Evolutionary conservation across 306 rosid species (phyloP), one percentile per base, ranked within the genome.

Genomic region (Prinsepia uniflora): DNA sequence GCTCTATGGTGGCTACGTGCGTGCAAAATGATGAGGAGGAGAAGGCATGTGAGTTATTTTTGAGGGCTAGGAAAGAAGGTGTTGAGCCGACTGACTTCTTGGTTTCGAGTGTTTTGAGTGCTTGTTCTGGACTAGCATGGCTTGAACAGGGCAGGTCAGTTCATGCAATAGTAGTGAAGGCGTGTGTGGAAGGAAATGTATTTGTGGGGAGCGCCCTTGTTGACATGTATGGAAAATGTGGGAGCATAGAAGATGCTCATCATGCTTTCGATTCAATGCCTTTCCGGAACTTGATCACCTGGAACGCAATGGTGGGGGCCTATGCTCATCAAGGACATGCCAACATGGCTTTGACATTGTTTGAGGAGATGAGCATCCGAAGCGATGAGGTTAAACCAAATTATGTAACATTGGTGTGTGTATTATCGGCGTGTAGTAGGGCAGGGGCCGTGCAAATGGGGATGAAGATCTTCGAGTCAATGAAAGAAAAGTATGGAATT

Each of bases 191-290:
- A n/a, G 85, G 77, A 46, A 88, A 88, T 72, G 70, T 92, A 52
- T 90, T 90, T 70, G 92, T 92, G 65, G 96, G 91, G 63, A 90
- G 96, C 74, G 86, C 96, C 58, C 86, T 92, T 46, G 91, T 92
- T 30, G 96, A 92, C 82, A 76, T 92, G 87, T 90, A 90, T 81
- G 98, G 98, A 56, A 92, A 90, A 82, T 90, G 96, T 77, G 98
- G 96, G 71, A 84, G 84, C 60, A 75, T 87, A 57, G 73, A 78
- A 74, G 82, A 81, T n/a, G 90, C 96, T 0, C 84, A 84, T 74
- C 81, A 8, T 42, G 96, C 81, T 72, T 90, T 84, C 13, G 53
- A 72, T 19, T 83, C 78, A 76, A 84, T 88, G 88, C 86, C 90
- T 3, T 77, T 73, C 40, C 82, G 82, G 80, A 93, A 93, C 79